Base-by-base conservation (phyloP, 2,329 filamentous ascomycete genomes). In the Pseudogymnoascus verrucosus region DNA sequence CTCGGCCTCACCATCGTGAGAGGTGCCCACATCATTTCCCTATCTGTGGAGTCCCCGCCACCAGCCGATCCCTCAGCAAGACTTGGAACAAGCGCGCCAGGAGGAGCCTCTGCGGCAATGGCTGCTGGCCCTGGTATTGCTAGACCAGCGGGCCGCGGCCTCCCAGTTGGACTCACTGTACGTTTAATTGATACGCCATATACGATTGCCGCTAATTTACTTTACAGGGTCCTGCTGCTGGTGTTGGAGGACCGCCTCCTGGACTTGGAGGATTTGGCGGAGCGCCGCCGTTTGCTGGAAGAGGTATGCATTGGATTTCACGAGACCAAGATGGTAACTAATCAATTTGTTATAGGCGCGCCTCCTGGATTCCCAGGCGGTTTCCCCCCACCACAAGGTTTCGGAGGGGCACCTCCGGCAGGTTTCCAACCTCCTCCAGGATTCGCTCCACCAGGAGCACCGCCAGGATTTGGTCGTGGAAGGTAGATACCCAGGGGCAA, bases 31-130 rank as follows among this genome's bases (percentile, higher is more conserved):
- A 95, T 99, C 67, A 90, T 99, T 67, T 96, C 93, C 21, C 85
- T 96, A 66, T 96, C 93, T 7, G 93, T 97, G 67, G 96, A 99
- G 74, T 96, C 93, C 64, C 93, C 95, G 63, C 95, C 95, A 57
- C 93, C 96, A 8, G 91, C 93, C 71, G 95, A 99, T 73, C 93
- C 95, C 63, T 91, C 92, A 70, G 87, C 93, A 60, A 86, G 95
- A 77, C 84, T 99, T 67, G 95, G 93, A 73, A 89, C 89, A 76
- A 85, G 84, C 68, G 86, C 86, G 31, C 82, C 89, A 34, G 85
- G 87, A 65, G 89, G 88, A 64, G 77, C 80, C 47, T 79, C 89
- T 44, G 85, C 89, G 62, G 86, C 89, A 39, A 81, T 97, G 69
- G 83, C 88, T 66, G 85, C 91, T 69, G 95, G 95, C 60, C 90